Base-by-base conservation (phyloP, 345 rosid species). In the Mangifera indica region DNA sequence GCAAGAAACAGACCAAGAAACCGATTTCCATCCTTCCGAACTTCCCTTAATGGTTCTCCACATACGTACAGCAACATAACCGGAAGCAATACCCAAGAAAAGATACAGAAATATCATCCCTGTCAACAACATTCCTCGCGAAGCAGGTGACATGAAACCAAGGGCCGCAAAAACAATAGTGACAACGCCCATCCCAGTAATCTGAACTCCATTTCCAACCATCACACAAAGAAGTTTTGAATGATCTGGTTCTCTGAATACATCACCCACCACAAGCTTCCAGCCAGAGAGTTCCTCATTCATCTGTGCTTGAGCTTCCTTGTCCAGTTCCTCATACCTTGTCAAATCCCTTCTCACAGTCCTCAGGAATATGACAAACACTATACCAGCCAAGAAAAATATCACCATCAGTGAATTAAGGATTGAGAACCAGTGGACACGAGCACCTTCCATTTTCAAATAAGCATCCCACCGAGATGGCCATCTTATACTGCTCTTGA, bases 381-480 rank as follows among this genome's bases (percentile, higher is more conserved):
- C 91, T 64, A 90, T 85, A 67, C 93, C 96, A 54, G 93, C 93
- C 3, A 90, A 79, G 80, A 90, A 88, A 76, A 87, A 78, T 63
- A 90, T 87, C 70, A 88, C 93, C 93, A 88, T 83, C 62, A 90
- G 91, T 1, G 96, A 90, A 76, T 90, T 90, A 25, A 90, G 75
- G 74, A 90, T 88, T 7, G 96, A 90, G 78, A 90, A 90, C 96
- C 96, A 91, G 77, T 87, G 96, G 60, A 91, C 92, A 37, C 93
- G 89, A 54, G 91, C 90, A 79, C 96, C 96, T 83, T 88, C 93
- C 93, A 91, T 88, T 77, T 86, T 91, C 85, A 91, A 76, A 79
- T 91, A 91, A 54, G 91, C 93, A 88, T 90, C 96, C 96, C 96
- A 90, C 45, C 96, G 84, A 12, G 96, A 90, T 67, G 93, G 93